Percentiles rank a stretch among this genome's conserved stretches.
phyloP scores from a whole-genome alignment of 805 yeast genomes.

The Cyberlindnera bimundalis region DNA sequence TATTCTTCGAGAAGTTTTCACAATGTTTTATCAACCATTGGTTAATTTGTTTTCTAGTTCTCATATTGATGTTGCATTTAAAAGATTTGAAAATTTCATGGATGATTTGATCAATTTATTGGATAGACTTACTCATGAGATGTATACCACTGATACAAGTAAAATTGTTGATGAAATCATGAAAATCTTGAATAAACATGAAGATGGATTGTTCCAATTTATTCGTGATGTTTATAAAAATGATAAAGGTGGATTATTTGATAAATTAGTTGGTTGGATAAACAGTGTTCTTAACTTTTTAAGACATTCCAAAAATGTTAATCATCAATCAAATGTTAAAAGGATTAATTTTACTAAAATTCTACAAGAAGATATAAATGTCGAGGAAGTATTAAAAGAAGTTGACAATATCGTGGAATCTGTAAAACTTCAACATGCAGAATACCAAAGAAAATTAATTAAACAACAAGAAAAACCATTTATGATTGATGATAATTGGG shows the following conservation, averaged over 20 bases:
- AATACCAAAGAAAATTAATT: slow-evolving; percentile 29
- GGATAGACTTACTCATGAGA: slow-evolving; percentile 46
- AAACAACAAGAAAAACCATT: slow-evolving; percentile 11
- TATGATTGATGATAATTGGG: slow-evolving; percentile 39
- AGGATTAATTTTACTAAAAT: slow-evolving; percentile 44
- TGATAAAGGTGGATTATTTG: slow-evolving; percentile 70
- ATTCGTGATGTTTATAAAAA: slow-evolving; percentile 78
- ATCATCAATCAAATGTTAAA: slow-evolving; percentile 20
- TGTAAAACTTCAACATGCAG: slow-evolving; percentile 34
- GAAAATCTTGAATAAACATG: slow-evolving; percentile 65
- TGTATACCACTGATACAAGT: slow-evolving; percentile 47
- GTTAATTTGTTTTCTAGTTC: slow-evolving; percentile 66
- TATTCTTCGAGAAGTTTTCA: slow-evolving; percentile 67
- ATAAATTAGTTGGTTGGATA: slow-evolving; percentile 71
- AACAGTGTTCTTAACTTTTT: slow-evolving; percentile 61
- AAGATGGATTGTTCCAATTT: slow-evolving; percentile 67
- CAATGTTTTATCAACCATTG: slow-evolving; percentile 72
- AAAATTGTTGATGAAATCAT: slow-evolving; percentile 68
- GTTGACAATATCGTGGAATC: slow-evolving; percentile 36
- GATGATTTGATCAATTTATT: slow-evolving; percentile 60
- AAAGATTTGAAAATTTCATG: slow-evolving; percentile 62
- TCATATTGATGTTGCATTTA: slow-evolving; percentile 60
- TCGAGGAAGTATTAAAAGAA: slow-evolving; percentile 34
- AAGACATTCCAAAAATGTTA: slow-evolving; percentile 50
- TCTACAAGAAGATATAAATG: slow-evolving; percentile 28